Percentiles rank a stretch among this genome's conserved stretches.
Conservation (phyloP, 257 asterid genomes). For the Cinchona pubescens region DNA sequence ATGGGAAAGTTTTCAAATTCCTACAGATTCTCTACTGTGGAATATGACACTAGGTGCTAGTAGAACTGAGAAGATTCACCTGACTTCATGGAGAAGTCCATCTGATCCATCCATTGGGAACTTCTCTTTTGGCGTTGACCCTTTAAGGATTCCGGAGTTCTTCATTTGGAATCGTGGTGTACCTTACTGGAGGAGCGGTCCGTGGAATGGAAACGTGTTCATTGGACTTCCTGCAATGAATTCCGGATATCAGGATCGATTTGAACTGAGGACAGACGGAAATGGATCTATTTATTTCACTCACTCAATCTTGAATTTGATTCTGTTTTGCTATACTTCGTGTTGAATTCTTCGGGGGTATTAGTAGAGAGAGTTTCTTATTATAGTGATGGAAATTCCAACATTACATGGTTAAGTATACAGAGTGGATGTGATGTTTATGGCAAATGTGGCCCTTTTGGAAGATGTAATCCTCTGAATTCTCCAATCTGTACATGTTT, state of each 20-base stretch:
- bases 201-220: constrained; percentile 27
- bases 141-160: constrained; percentile 30
- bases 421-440: constrained; percentile 13
- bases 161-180: constrained; percentile 31
- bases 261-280: background rate
- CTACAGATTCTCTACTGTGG: constrained; percentile 30
- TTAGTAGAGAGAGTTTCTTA: constrained; percentile 1
- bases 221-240: constrained; percentile 16
- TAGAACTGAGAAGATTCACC: background rate
- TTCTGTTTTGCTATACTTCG: constrained; percentile 1
- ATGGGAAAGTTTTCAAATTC: constrained; percentile 51
- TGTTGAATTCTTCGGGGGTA: constrained; percentile 21
- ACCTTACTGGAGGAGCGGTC: constrained; percentile 42
- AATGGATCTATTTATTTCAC: constrained; percentile 12
- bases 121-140: constrained; percentile 27
- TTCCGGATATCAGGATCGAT: constrained; percentile 5
- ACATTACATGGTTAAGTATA: constrained; percentile 13
- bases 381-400: background rate
- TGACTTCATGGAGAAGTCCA: constrained; percentile 40
- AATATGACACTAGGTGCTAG: constrained; percentile 28
- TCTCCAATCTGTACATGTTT: constrained; percentile 52
- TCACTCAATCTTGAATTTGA: constrained; percentile 6
- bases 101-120: constrained; percentile 46
- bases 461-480: constrained; percentile 33
- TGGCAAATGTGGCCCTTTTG: constrained; percentile 47